Percentiles rank a stretch among this genome's conserved stretches.
Evolutionary conservation across 768 basidiomycete genomes (phyloP).

Genomic region (Leccinum truebloodii): DNA sequence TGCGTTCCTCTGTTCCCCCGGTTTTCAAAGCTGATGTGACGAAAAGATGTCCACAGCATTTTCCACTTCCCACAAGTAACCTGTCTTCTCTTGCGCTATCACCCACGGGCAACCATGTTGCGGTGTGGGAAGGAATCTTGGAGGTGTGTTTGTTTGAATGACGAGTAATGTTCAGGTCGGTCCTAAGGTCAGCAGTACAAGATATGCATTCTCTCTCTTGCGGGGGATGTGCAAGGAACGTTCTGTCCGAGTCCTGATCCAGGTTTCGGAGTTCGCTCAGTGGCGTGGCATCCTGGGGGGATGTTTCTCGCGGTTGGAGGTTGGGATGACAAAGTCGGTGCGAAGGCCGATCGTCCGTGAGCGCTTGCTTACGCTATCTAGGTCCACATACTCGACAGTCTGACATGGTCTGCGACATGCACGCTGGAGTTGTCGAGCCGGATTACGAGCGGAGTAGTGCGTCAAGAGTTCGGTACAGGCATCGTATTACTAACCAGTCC

Average conservation of each 20-base stretch:
- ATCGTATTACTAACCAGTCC: conserved; percentile 3
- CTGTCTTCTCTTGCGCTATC: conserved; percentile 73
- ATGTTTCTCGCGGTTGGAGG: conserved; percentile 80
- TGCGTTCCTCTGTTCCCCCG: conserved; percentile 29
- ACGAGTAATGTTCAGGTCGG: neutral
- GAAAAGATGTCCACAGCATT: conserved; percentile 58
- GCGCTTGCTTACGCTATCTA: conserved; percentile 29
- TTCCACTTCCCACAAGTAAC: conserved; percentile 73
- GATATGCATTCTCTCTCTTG: conserved; percentile 64
- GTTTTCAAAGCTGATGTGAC: conserved; percentile 21
- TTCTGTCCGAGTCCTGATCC: conserved; percentile 78
- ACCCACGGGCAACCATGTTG: conserved; percentile 72
- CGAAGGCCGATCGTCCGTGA: neutral
- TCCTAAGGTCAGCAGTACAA: conserved; percentile 57
- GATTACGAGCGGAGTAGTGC: conserved; percentile 56
- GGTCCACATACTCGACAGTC: conserved; percentile 74
- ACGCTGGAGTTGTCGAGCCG: conserved; percentile 63
- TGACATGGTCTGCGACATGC: conserved; percentile 71
- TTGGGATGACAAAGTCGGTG: conserved; percentile 81
- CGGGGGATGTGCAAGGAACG: conserved; percentile 61
- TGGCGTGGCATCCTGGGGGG: conserved; percentile 86
- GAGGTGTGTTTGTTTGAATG: conserved; percentile 52
- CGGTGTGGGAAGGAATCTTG: conserved; percentile 83
- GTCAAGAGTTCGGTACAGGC: conserved; percentile 26
- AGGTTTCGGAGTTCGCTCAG: conserved; percentile 77